These are phyloP conservation scores for Pseudocercospora cruenta DNA, from an alignment of 2,329 filamentous ascomycete species.

Conservation along the genomic window DNA sequence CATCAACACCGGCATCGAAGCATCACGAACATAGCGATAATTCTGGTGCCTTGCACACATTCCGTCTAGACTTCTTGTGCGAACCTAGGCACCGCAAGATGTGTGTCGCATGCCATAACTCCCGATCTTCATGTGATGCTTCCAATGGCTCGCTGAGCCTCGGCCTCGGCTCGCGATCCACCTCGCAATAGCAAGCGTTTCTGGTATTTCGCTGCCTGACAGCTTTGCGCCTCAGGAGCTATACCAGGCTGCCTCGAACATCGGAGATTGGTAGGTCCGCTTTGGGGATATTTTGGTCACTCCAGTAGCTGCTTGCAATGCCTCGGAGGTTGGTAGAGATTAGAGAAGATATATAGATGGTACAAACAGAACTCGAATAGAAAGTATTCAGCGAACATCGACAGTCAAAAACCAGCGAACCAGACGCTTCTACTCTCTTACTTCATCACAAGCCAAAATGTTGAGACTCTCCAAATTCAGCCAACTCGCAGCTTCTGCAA, in stretches of 20 bases:
- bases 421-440: neutral
- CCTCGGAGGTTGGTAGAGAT: neutral
- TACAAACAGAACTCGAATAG: neutral
- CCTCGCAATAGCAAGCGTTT: neutral
- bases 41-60: neutral
- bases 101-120: neutral
- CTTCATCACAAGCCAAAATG: slow-evolving; percentile 15
- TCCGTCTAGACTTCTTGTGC: neutral
- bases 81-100: neutral
- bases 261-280: slow-evolving; percentile 5
- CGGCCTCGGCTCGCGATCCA: neutral
- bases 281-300: neutral
- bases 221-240: slow-evolving; percentile 2
- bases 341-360: neutral
- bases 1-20: neutral
- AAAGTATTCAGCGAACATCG: too few species aligned
- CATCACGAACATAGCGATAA: neutral
- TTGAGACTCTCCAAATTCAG: slow-evolving; percentile 28
- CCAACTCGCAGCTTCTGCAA: slow-evolving; percentile 27
- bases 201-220: slow-evolving; percentile 3
- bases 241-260: neutral
- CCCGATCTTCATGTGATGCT: neutral
- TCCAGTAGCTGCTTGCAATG: neutral
- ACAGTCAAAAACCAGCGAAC: neutral
- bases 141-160: neutral